Conservation (phyloP, 306 rosid genomes). For the Sicyos baderoa region DNA sequence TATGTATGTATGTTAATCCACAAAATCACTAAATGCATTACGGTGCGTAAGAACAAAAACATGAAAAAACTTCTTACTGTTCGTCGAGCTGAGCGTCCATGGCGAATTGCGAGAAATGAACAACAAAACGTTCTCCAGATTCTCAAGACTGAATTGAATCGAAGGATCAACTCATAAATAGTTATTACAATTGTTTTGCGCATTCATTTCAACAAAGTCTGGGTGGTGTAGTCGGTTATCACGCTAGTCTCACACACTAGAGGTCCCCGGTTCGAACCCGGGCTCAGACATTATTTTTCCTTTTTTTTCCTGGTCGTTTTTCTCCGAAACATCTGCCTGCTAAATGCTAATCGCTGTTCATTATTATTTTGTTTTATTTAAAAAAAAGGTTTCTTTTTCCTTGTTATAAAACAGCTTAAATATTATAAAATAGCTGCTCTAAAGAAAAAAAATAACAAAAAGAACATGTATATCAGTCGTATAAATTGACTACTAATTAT, state of each 20-base stretch:
- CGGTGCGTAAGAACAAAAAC: neutral
- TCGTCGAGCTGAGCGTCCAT: conserved; percentile 80
- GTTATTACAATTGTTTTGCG: too few relatives aligned
- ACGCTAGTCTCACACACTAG: conserved; percentile 48
- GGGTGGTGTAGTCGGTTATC: conserved; percentile 50
- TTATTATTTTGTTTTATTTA: too few relatives aligned
- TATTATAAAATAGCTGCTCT: too few relatives aligned
- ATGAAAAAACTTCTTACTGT: conserved; percentile 38
- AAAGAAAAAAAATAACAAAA: too few relatives aligned
- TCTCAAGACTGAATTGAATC: neutral
- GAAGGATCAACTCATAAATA: neutral
- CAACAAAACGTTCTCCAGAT: neutral
- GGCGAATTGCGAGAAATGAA: conserved; percentile 15
- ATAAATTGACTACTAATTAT: too few relatives aligned
- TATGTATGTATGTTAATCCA: conserved; percentile 3
- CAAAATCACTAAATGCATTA: neutral
- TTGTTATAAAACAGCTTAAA: too few relatives aligned
- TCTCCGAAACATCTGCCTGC: too few relatives aligned
- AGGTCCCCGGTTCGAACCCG: conserved; percentile 51
- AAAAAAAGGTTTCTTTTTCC: too few relatives aligned
- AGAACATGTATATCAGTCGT: too few relatives aligned
- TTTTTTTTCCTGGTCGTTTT: too few relatives aligned
- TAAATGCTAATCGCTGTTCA: too few relatives aligned
- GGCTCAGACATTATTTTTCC: conserved; percentile 29
- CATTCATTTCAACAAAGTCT: conserved; percentile 21